Evolutionary conservation across 2,329 filamentous ascomycete species (phyloP).

Genomic region (Cadophora gregata): DNA sequence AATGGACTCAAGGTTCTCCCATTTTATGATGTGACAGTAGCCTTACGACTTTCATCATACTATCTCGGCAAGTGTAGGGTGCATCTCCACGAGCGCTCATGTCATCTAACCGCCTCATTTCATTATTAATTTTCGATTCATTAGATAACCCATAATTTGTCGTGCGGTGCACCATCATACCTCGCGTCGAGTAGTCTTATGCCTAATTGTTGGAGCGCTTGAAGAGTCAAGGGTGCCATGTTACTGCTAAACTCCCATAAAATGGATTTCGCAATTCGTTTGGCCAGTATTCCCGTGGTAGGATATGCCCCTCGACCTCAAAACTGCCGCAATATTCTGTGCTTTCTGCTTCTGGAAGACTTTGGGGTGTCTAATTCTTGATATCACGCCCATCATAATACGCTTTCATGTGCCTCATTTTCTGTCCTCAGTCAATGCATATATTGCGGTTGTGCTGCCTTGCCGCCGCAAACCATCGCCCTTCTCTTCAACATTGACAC

Average conservation of each 20-base stretch:
- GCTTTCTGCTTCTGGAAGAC: neutral
- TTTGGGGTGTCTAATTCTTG: too few relatives aligned
- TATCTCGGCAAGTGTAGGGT: neutral
- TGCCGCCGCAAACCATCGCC: neutral
- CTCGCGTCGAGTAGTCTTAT: too few relatives aligned
- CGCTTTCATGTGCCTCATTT: too few relatives aligned
- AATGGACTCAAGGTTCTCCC: constrained; percentile 8
- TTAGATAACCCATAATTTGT: neutral
- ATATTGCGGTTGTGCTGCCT: neutral
- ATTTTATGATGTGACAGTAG: neutral
- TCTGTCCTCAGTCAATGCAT: neutral
- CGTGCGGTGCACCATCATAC: neutral
- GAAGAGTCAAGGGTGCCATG: too few relatives aligned
- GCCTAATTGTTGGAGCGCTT: too few relatives aligned
- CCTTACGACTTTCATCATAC: neutral
- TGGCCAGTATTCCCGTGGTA: too few relatives aligned
- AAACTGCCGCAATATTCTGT: too few relatives aligned
- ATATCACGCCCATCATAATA: too few relatives aligned
- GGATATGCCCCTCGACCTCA: too few relatives aligned
- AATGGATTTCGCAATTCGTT: too few relatives aligned
- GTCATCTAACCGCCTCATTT: neutral
- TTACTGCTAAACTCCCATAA: too few relatives aligned
- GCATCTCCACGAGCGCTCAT: neutral
- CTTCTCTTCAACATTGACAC: neutral
- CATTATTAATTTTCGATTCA: neutral